Conservation (phyloP, 768 basidiomycete species). For the Myochromella boudieri region DNA sequence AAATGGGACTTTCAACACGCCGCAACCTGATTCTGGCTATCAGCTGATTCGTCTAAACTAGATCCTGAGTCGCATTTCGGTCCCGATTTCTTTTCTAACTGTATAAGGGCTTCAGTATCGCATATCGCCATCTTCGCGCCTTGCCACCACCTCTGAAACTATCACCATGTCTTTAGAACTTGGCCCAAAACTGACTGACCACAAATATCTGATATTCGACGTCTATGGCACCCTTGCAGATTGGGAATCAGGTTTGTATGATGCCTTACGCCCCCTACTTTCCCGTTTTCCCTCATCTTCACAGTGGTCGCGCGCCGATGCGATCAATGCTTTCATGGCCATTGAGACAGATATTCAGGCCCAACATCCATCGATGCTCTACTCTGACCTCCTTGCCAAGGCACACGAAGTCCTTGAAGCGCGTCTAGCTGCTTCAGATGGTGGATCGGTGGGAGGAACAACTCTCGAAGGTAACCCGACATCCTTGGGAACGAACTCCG, state of each 20-base stretch:
- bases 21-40: too few species aligned
- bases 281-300: conserved; percentile 36
- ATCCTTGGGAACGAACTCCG: conserved; percentile 7
- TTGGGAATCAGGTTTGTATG: conserved; percentile 72
- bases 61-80: too few species aligned
- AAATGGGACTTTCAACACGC: too few species aligned
- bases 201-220: conserved; percentile 66
- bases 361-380: conserved; percentile 57
- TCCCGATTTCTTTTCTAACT: too few species aligned
- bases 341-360: conserved; percentile 59
- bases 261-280: conserved; percentile 53
- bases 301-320: conserved; percentile 50
- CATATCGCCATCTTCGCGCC: too few species aligned
- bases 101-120: too few species aligned
- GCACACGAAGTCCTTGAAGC: conserved; percentile 37
- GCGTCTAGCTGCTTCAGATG: conserved; percentile 32
- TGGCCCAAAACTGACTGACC: conserved; percentile 41
- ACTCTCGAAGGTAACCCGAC: conserved; percentile 18
- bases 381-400: conserved; percentile 60
- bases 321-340: conserved; percentile 47
- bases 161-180: too few species aligned
- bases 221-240: conserved; percentile 79
- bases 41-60: too few species aligned
- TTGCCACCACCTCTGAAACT: too few species aligned
- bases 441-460: conserved; percentile 6